Evolutionary conservation across 371 early-diverging fungal genomes (phyloP).

Genomic region (Mortierella sp.): DNA sequence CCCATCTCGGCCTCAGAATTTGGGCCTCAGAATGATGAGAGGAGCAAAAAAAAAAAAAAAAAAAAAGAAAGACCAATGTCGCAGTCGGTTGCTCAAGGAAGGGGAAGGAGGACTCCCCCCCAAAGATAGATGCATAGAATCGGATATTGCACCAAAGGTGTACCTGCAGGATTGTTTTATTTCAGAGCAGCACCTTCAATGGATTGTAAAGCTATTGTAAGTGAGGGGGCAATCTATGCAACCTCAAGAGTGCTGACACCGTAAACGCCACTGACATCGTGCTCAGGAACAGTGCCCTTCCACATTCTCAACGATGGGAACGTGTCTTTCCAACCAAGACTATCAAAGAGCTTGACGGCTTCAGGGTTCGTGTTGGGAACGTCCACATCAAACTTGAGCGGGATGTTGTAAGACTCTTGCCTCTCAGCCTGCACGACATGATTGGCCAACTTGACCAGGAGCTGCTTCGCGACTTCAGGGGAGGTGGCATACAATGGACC

Average conservation of each 20-base stretch:
- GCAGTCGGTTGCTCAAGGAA: too few species aligned
- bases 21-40: too few species aligned
- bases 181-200: too few species aligned
- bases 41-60: too few species aligned
- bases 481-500: constrained; percentile 45
- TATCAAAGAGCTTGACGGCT: constrained; percentile 36
- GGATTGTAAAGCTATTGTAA: too few species aligned
- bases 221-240: constrained; percentile 12
- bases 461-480: constrained; percentile 28
- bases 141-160: too few species aligned
- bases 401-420: constrained; percentile 5
- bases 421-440: constrained; percentile 15
- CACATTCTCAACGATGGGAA: constrained; percentile 49
- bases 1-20: too few species aligned
- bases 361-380: constrained; percentile 22
- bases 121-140: too few species aligned
- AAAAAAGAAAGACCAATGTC: constrained; percentile 16
- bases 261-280: constrained; percentile 32
- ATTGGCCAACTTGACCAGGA: constrained; percentile 35
- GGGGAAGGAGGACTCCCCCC: too few species aligned
- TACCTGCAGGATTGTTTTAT: too few species aligned
- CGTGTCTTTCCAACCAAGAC: constrained; percentile 24
- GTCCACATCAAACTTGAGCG: constrained; percentile 33
- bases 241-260: constrained; percentile 31
- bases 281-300: constrained; percentile 37